phyloP scores from a whole-genome alignment of 495 filamentous ascomycete species.

The Hamigera avellanea region DNA sequence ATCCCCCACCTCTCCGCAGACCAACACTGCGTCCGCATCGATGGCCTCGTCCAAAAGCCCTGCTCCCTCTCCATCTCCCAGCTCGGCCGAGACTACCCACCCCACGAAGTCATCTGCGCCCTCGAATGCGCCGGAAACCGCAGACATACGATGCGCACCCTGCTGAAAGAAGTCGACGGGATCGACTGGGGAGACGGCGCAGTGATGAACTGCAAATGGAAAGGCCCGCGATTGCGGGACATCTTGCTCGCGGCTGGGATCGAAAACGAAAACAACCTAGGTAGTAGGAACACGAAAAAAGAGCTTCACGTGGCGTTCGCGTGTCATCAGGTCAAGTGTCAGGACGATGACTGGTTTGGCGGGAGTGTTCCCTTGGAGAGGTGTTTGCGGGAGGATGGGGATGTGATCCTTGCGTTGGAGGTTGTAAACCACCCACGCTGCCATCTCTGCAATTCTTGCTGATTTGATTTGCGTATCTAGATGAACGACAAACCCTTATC shows the following conservation, averaged over 20 bases:
- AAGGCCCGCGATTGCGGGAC: conserved; percentile 43
- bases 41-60: conserved; percentile 21
- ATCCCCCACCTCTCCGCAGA: conserved; percentile 32
- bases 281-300: no score
- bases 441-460: no score
- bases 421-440: conserved; percentile 15
- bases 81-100: conserved; percentile 33
- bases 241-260: conserved; percentile 32
- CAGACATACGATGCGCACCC: conserved; percentile 52
- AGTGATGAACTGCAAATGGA: conserved; percentile 52
- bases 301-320: conserved; percentile 41
- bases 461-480: no score
- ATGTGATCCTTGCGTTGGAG: conserved; percentile 43
- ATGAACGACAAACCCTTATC: conserved; percentile 50
- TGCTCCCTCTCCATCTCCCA: conserved; percentile 23
- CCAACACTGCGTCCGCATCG: conserved; percentile 30
- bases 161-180: conserved; percentile 47
- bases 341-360: conserved; percentile 47
- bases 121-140: conserved; percentile 55
- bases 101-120: conserved; percentile 42
- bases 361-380: conserved; percentile 37
- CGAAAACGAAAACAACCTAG: conserved; percentile 7
- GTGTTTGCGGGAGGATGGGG: conserved; percentile 32
- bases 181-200: conserved; percentile 55
- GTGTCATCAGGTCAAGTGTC: conserved; percentile 34